Percentiles rank a stretch among this genome's conserved stretches.
Evolutionary conservation across 768 basidiomycete genomes (phyloP).

Genomic region (Macrocybe gigantea): DNA sequence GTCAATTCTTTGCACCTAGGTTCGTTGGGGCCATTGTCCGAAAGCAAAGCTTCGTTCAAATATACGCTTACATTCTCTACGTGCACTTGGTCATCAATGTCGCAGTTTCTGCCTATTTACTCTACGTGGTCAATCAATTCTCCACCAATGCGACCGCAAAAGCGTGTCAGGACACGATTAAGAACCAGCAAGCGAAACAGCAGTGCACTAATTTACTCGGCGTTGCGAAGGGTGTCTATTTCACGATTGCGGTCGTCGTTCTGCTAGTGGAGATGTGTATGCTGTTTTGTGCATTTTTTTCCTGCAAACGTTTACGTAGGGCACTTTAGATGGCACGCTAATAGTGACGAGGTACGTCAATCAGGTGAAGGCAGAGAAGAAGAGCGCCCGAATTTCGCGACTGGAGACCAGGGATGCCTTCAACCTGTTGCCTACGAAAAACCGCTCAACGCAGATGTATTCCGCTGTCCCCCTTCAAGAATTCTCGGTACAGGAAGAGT

Average conservation of each 20-base stretch:
- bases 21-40: conserved; percentile 59
- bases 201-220: conserved; percentile 40
- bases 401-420: conserved; percentile 29
- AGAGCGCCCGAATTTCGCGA: conserved; percentile 29
- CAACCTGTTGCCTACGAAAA: conserved; percentile 17
- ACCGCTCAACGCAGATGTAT: neutral
- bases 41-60: conserved; percentile 54
- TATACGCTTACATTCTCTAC: conserved; percentile 53
- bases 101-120: conserved; percentile 44
- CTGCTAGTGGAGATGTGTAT: conserved; percentile 53
- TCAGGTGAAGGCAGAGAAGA: conserved; percentile 46
- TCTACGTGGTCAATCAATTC: conserved; percentile 42
- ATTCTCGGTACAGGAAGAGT: conserved; percentile 14
- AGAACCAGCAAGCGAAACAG: conserved; percentile 29
- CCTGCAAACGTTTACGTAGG: conserved; percentile 2
- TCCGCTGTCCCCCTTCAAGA: no score
- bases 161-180: conserved; percentile 41
- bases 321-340: conserved; percentile 40
- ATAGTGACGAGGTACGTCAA: conserved; percentile 50
- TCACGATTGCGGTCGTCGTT: conserved; percentile 35
- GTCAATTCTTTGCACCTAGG: conserved; percentile 22
- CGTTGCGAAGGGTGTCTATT: conserved; percentile 39
- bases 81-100: conserved; percentile 52
- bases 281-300: neutral
- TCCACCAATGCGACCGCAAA: conserved; percentile 33